Base-by-base conservation (phyloP, 306 rosid genomes). In the Vachellia pachyceras region DNA sequence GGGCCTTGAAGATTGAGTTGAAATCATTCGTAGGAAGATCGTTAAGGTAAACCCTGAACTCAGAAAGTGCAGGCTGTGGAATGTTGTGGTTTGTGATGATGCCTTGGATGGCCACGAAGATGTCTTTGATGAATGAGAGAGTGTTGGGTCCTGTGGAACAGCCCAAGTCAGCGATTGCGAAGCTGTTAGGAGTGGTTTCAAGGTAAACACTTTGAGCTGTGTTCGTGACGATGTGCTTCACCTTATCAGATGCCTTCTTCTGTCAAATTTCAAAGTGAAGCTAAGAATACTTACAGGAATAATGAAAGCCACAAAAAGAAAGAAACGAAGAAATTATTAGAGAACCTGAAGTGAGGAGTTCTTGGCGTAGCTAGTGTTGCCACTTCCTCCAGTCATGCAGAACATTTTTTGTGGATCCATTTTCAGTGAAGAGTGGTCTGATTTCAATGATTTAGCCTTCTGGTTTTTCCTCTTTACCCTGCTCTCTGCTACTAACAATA, bases 1-100 rank as follows among this genome's bases (percentile, higher is more conserved):
- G 80, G 76, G 89, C 84, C 88, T 93, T 88, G 76, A 95, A 93
- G 87, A 95, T 88, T 39, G 99, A 87, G 86, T 95, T 95, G 93
- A 95, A 95, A 89, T 95, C 99, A 79, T 95, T 95, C 22, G 98
- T 85, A 6, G 97, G 99, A 68, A 95, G 99, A 88, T 95, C 99
- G 73, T 95, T 95, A 10, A 95, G 87, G 86, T 89, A 90, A 0
- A 93, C 94, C 67, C 95, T 77, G 47, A 93, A 82, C 83, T 93
- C 98, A 25, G 88, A 81, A 25, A 87, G 73, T 37, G 90, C 71
- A 37, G 40, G 40, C 40, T 37, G 5, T 37, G 40, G 5, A 37
- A 37, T 37, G 3, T 37, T 37, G 40, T 37, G 40, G 40, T 37
- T 37, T 37, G 40, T 37, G 40, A 37, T 37, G 40, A 37, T 37